These are phyloP conservation scores for Boletus tomentosulus DNA, from an alignment of 768 basidiomycete genomes.

Conservation along the genomic window DNA sequence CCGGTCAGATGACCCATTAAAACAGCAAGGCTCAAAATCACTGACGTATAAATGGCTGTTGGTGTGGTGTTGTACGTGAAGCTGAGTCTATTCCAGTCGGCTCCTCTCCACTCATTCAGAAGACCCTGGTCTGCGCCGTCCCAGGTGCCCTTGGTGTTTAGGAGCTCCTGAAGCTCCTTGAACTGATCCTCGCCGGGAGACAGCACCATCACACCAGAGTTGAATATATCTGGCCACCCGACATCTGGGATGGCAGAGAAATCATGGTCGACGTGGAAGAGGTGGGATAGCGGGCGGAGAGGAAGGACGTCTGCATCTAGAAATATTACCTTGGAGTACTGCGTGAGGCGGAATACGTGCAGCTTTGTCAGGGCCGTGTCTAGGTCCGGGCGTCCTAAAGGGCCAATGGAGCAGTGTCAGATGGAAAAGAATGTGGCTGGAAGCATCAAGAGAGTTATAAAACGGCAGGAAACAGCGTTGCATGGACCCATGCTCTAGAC, in stretches of 20 bases:
- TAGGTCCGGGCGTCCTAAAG: conserved; percentile 87
- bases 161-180: conserved; percentile 60
- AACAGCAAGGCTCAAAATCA: conserved; percentile 24
- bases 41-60: conserved; percentile 93
- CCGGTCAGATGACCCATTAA: conserved; percentile 24
- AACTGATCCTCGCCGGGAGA: conserved; percentile 83
- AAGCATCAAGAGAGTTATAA: conserved; percentile 8
- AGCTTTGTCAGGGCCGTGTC: conserved; percentile 93
- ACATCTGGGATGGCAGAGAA: conserved; percentile 96
- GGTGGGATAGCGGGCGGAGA: conserved; percentile 82
- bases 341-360: conserved; percentile 88
- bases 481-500: conserved; percentile 6
- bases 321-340: conserved; percentile 83
- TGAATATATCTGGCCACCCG: conserved; percentile 99
- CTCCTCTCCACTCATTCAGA: conserved; percentile 90
- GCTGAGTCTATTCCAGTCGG: conserved; percentile 88
- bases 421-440: not conserved
- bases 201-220: conserved; percentile 91
- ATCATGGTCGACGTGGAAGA: conserved; percentile 78
- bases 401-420: conserved; percentile 13
- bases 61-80: conserved; percentile 99
- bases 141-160: conserved; percentile 82
- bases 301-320: conserved; percentile 92
- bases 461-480: conserved; percentile 19
- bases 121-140: conserved; percentile 99